Evolutionary conservation across 768 basidiomycete species (phyloP).

Genomic region (Pleurotus eryngii): DNA sequence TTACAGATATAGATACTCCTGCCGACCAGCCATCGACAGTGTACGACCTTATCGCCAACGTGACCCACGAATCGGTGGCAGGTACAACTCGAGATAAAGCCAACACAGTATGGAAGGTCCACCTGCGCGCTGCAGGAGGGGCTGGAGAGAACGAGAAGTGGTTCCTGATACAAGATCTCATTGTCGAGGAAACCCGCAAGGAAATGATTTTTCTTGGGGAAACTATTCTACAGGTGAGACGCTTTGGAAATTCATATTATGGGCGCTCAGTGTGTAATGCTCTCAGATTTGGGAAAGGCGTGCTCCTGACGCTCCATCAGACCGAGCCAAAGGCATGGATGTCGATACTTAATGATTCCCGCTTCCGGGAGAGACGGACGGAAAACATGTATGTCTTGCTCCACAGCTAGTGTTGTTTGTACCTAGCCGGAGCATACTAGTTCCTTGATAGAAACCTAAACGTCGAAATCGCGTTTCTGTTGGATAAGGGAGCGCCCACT

Average conservation of each 20-base stretch:
- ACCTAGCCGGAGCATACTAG: background rate
- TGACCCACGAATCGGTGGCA: slow-evolving; percentile 91
- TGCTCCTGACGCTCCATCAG: slow-evolving; percentile 22
- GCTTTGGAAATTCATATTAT: slow-evolving; percentile 5
- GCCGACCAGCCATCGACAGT: slow-evolving; percentile 56
- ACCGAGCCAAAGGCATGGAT: slow-evolving; percentile 23
- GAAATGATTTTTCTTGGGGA: slow-evolving; percentile 99
- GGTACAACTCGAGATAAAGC: slow-evolving; percentile 94
- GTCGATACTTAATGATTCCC: slow-evolving; percentile 23
- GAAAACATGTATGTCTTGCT: too few relatives aligned
- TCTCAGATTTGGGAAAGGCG: slow-evolving; percentile 65
- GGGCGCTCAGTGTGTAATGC: background rate
- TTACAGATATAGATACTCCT: slow-evolving; percentile 74
- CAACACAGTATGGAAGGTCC: slow-evolving; percentile 90
- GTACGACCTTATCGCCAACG: slow-evolving; percentile 95
- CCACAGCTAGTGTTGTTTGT: background rate
- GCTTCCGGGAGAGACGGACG: background rate
- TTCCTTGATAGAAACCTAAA: slow-evolving; percentile 1
- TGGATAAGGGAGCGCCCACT: background rate
- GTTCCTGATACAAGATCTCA: slow-evolving; percentile 95
- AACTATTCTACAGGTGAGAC: slow-evolving; percentile 86
- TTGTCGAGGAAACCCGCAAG: slow-evolving; percentile 93
- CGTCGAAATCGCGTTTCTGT: slow-evolving; percentile 1
- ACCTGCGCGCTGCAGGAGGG: slow-evolving; percentile 72
- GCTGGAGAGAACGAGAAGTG: slow-evolving; percentile 87